Conservation (phyloP, 2,329 filamentous ascomycete species). For the Amauroascus verrucosus region DNA sequence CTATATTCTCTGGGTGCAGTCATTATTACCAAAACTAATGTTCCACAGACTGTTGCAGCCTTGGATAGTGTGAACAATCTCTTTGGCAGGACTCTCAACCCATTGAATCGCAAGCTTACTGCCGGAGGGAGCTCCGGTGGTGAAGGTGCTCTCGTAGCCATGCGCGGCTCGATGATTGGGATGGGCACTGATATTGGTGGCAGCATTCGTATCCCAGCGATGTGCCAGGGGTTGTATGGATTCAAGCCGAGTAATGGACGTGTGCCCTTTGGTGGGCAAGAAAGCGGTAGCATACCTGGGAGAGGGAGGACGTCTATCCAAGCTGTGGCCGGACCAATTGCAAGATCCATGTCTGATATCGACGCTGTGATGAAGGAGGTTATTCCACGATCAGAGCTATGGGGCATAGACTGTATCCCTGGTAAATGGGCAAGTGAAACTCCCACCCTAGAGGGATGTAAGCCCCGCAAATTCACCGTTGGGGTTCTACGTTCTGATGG, state of each 20-base stretch:
- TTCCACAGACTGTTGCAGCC: conserved; percentile 49
- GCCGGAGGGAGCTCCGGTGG: conserved; percentile 58
- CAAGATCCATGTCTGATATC: conserved; percentile 32
- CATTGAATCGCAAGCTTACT: conserved; percentile 49
- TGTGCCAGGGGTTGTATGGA: conserved; percentile 44
- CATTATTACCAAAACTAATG: conserved; percentile 60
- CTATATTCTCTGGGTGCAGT: conserved; percentile 53
- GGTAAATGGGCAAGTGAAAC: conserved; percentile 32
- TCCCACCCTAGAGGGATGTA: conserved; percentile 17
- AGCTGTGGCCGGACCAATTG: conserved; percentile 37
- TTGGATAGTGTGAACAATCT: conserved; percentile 53
- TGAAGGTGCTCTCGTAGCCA: conserved; percentile 50
- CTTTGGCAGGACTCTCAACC: conserved; percentile 54
- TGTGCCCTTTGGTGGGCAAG: conserved; percentile 45
- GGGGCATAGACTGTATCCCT: conserved; percentile 40
- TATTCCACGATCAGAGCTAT: conserved; percentile 45
- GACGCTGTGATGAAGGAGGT: conserved; percentile 42
- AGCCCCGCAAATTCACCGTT: conserved; percentile 29
- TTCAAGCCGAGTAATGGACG: conserved; percentile 42
- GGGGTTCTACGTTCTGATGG: conserved; percentile 35
- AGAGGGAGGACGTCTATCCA: conserved; percentile 44
- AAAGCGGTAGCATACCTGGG: conserved; percentile 38
- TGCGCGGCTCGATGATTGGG: conserved; percentile 50
- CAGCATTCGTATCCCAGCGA: conserved; percentile 39
- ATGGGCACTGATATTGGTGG: conserved; percentile 53